A percentile compares a stretch with the other conserved stretches of the same genome.
Evolutionary conservation across 148 eudicot species (phyloP).

Genomic region (Persicaria maculosa): DNA sequence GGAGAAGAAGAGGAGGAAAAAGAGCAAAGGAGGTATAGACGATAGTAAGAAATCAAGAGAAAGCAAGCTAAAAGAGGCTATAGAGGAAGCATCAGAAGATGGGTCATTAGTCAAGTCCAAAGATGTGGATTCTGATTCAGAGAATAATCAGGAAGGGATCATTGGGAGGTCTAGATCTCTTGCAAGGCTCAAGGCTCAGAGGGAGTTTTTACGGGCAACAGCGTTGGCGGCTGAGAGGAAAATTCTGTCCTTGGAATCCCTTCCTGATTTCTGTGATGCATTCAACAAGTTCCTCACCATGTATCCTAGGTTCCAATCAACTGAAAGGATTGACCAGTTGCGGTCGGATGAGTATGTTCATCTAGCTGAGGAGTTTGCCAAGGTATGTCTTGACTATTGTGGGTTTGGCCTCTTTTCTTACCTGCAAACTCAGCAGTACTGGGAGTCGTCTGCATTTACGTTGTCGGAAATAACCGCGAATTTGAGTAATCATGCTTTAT

Average conservation of each 20-base stretch:
- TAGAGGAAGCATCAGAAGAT: constrained; percentile 95
- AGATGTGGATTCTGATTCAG: constrained; percentile 42
- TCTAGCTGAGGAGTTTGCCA: constrained; percentile 42
- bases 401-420: constrained; percentile 96
- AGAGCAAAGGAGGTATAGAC: constrained; percentile 57
- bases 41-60: constrained; percentile 49
- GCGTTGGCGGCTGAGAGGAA: constrained; percentile 77
- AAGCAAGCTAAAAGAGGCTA: constrained; percentile 78
- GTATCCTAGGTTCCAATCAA: constrained; percentile 77
- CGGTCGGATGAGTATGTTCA: constrained; percentile 83
- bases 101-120: constrained; percentile 75
- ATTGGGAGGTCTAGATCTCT: constrained; percentile 76
- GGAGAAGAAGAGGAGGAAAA: constrained; percentile 47
- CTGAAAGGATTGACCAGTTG: constrained; percentile 80
- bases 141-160: constrained; percentile 47
- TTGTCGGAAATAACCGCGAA: constrained; percentile 92
- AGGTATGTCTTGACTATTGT: constrained; percentile 96
- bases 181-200: constrained; percentile 68
- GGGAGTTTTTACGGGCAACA: constrained; percentile 85
- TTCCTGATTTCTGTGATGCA: constrained; percentile 60
- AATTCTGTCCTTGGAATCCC: constrained; percentile 51
- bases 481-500: constrained; percentile 86
- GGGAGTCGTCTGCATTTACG: constrained; percentile 81
- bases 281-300: constrained; percentile 75
- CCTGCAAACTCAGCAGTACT: constrained; percentile 68